Evolutionary conservation across 1,284 basidiomycete species (phyloP), one percentile per base, ranked within the genome.

Genomic region (Ceratobasidium sp.): DNA sequence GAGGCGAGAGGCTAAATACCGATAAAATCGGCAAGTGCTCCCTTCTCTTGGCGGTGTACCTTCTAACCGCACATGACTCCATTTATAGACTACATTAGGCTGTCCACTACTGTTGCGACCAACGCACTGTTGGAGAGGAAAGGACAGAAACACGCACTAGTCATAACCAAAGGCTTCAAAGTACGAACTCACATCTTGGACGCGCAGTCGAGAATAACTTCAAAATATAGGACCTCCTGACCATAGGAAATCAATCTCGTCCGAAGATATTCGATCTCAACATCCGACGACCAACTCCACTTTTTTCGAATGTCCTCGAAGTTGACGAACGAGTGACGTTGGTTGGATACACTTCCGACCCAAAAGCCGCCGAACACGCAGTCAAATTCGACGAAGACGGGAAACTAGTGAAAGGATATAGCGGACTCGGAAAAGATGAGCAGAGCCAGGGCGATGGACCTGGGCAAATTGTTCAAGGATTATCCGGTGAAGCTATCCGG

Each of bases 111-210:
- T 0, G 95, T 98, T 1, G 97, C 94, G 0, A 99, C 97, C 18
- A 99, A 98, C 77, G 96, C 97, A 0, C 85, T 99, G 0, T 86
- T 99, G 4, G 97, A 98, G 79, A 89, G 97, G 45, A 96, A 96
- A 79, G 97, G 97, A 0, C 90, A 94, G 77, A 89, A 90, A 75
- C 94, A 97, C 74, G 97, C 95, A 0, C 84, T 99, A 26, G 82
- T 98, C 21, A 97, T 96, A 78, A 98, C 96, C 0, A 89, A 90
- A 76, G 96, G 94, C 0, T 98, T 97, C 85, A 90, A 89, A 77
- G 79, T 77, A 41, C 16, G 65, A 76, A 39, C 9, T 55, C 3
- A 16, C 41, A 1, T 8, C 55, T 30, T 18, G 3, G 28, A n/a
- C n/a, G n/a, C n/a, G n/a, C n/a, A n/a, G n/a, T n/a, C n/a, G n/a